Conservation (phyloP, 2,329 filamentous ascomycete genomes). For the Trichoderma sp. region DNA sequence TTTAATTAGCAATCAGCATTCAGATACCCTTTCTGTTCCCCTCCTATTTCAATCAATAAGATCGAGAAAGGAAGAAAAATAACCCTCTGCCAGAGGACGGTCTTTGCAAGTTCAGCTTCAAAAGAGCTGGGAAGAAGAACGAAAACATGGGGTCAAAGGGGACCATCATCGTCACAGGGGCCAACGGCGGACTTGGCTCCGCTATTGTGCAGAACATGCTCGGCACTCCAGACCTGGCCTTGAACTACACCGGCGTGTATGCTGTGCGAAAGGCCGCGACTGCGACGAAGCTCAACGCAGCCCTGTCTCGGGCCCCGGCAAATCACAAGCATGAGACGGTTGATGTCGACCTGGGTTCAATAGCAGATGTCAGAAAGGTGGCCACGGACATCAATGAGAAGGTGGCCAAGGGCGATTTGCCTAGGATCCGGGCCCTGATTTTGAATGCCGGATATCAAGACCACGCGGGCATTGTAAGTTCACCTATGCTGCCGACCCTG, state of each 20-base stretch:
- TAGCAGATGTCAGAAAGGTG: slow-evolving; percentile 28
- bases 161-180: slow-evolving; percentile 38
- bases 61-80: neutral
- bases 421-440: slow-evolving; percentile 39
- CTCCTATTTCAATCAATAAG: neutral
- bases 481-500: neutral
- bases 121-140: neutral
- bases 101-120: neutral
- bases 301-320: slow-evolving; percentile 24
- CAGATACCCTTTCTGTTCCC: neutral
- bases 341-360: slow-evolving; percentile 32
- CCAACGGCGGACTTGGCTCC: slow-evolving; percentile 40
- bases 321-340: slow-evolving; percentile 34
- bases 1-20: neutral
- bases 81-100: neutral
- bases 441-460: slow-evolving; percentile 36
- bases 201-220: slow-evolving; percentile 33
- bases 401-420: slow-evolving; percentile 33
- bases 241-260: slow-evolving; percentile 36
- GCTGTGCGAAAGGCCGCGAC: slow-evolving; percentile 34
- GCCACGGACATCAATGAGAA: slow-evolving; percentile 31
- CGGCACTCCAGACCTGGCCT: slow-evolving; percentile 29
- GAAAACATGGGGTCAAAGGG: slow-evolving; percentile 25
- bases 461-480: slow-evolving; percentile 26
- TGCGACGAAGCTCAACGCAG: slow-evolving; percentile 30